Percentiles rank a stretch among this genome's conserved stretches.
phyloP scores from a whole-genome alignment of 2,329 filamentous ascomycete genomes.

The Plenodomus biglobosus region DNA sequence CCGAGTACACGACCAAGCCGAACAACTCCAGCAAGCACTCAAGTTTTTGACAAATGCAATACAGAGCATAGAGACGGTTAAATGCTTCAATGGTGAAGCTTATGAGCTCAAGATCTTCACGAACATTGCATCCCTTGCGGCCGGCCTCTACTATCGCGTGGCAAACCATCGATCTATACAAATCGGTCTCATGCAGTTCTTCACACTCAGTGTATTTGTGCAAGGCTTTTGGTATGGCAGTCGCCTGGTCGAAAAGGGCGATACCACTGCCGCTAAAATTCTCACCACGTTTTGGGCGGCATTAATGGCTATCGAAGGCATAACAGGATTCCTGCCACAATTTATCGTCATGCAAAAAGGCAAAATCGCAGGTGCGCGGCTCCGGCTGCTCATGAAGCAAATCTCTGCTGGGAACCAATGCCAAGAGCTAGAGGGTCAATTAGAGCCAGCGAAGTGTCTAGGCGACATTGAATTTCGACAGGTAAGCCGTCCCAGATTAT shows the following conservation, averaged over 20 bases:
- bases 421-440: conserved; percentile 15
- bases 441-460: conserved; percentile 49
- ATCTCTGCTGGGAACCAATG: conserved; percentile 30
- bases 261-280: conserved; percentile 64
- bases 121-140: conserved; percentile 59
- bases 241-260: conserved; percentile 63
- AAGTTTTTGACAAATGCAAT: conserved; percentile 72
- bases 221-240: conserved; percentile 89
- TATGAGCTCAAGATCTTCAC: conserved; percentile 69
- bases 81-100: conserved; percentile 76
- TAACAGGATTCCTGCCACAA: conserved; percentile 74
- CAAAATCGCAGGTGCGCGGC: conserved; percentile 67
- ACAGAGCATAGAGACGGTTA: conserved; percentile 78
- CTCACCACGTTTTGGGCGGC: conserved; percentile 85
- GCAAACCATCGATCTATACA: conserved; percentile 70
- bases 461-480: conserved; percentile 71
- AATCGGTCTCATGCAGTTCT: conserved; percentile 70
- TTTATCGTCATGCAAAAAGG: conserved; percentile 79
- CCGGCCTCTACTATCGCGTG: conserved; percentile 66
- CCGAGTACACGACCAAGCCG: conserved; percentile 69
- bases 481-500: conserved; percentile 51
- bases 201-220: conserved; percentile 78
- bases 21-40: conserved; percentile 67
- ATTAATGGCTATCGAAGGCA: conserved; percentile 71
- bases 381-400: conserved; percentile 53